Evolutionary conservation across 257 asterid genomes (phyloP), one percentile per base, ranked within the genome.

Genomic region (Solanum boliviense): DNA sequence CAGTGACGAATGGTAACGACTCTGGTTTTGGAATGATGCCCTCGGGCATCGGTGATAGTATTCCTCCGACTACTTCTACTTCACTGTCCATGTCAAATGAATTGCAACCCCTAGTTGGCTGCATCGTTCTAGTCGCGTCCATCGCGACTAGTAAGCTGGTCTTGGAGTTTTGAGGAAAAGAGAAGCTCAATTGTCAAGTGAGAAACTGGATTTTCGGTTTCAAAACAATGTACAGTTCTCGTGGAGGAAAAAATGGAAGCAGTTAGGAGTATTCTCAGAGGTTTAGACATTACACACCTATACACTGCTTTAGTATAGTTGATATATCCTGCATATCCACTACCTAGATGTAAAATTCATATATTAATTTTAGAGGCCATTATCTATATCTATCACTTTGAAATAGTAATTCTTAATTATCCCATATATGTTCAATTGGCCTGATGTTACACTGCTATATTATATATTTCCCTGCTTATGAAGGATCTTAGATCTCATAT

Each of bases 1-100:
- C 91, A 2, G 84, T 86, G 68, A 15, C 92, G 36, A 93, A 90
- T 65, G 83, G 92, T 15, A 90, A 91, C 87, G 91, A 88, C 91
- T 97, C 98, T 9, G 91, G 92, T 60, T 12, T 92, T 32, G 95
- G 95, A 89, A 92, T 89, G 75, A 86, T 91, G 84, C 86, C 90
- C 81, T 34, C 90, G 1, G 95, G 95, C 87, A 91, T 89, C 20
- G 92, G 95, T 3, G 96, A 91, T 16, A 88, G 87, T 87, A 91
- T 94, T 58, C 95, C 94, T 41, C 87, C 90, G 4, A 79, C 89
- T 79, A 70, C 81, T 48, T 87, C 83, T 20, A 87, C 94, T 27
- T 89, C 91, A 4, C 62, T 87, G 78, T 92, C 98, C 34, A 83
- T 8, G 72, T 90, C 96, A 13, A 88, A 52, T 79, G 83, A 79